Base-by-base conservation (phyloP, 306 rosid genomes). In the Lathyrus aphaca region DNA sequence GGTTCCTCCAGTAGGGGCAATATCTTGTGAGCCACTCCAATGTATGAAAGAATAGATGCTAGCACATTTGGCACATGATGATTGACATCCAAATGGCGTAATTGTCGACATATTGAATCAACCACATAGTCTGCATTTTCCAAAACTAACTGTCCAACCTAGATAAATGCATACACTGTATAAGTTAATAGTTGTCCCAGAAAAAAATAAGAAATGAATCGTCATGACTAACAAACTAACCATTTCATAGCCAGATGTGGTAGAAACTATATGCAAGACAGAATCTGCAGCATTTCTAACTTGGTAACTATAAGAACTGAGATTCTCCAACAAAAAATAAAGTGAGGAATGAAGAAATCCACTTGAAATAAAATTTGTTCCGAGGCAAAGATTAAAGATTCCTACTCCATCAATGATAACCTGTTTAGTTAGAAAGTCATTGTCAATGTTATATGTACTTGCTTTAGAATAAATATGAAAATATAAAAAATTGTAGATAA, bases 271-370 rank as follows among this genome's bases (percentile, higher is more conserved):
- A 60, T 84, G 87, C 74, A 93, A 75, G 73, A 82, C 85, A 78
- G 85, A 81, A 85, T 93, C 97, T 12, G 94, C 81, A 40, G 98
- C 88, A 21, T 77, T 87, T 84, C 94, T 85, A 80, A 93, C 92
- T 72, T 71, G 77, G 58, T 68, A 83, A 66, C 79, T 85, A 72
- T 85, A 77, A 76, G 94, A 93, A 80, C 83, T 78, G 70, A 93
- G 98, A 82, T 84, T 87, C 85, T 93, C 97, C 43, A 93, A 90
- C 84, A 93, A 86, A 76, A 90, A 72, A 87, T 93, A 93, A 71
- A 93, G 89, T 62, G 97, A 90, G 29, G 89, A 86, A 82, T 93
- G 97, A 81, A 93, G 97, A 82, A 90, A 93, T 60, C 98, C 97
- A 66, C 89, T 67, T 30, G 90, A 85, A 59, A 79, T 61, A 78